phyloP scores from a whole-genome alignment of 2,329 filamentous ascomycete species.

The Trichoderma semiorbis region DNA sequence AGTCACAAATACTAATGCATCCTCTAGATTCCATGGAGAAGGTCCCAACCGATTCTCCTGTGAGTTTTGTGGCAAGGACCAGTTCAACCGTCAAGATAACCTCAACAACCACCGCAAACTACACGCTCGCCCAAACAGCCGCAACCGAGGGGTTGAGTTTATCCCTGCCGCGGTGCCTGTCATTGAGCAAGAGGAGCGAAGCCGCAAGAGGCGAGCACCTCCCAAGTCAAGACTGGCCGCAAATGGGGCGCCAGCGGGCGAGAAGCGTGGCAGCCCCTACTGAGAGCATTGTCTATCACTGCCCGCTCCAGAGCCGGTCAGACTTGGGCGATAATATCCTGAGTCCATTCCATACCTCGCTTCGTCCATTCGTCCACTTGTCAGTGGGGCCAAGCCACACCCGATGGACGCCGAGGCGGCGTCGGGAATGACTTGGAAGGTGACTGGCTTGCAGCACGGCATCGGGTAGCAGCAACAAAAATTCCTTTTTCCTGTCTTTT shows the following conservation, averaged over 20 bases:
- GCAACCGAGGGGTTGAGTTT: conserved; percentile 39
- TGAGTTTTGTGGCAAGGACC: conserved; percentile 42
- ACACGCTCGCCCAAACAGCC: conserved; percentile 38
- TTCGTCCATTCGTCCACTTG: neutral
- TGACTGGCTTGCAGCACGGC: neutral
- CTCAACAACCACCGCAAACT: conserved; percentile 43
- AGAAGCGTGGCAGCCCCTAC: conserved; percentile 28
- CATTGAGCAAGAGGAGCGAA: conserved; percentile 40
- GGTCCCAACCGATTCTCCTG: conserved; percentile 40
- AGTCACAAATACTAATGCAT: neutral
- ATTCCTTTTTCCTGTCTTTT: neutral
- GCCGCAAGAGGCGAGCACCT: conserved; percentile 38
- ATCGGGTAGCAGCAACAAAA: neutral
- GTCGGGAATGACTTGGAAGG: conserved; percentile 1
- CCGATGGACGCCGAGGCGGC: conserved; percentile 6
- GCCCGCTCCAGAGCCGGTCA: neutral
- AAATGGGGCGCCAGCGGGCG: neutral
- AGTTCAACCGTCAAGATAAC: conserved; percentile 42
- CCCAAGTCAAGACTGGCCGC: conserved; percentile 35
- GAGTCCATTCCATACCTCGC: neutral
- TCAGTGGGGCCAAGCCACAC: conserved; percentile 9
- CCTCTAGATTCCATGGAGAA: conserved; percentile 35
- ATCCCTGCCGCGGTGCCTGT: conserved; percentile 39
- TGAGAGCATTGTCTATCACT: no score
- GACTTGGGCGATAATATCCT: neutral